Evolutionary conservation across 2,329 filamentous ascomycete genomes (phyloP), one percentile per base, ranked within the genome.

Genomic region (Microascus cirrosus): DNA sequence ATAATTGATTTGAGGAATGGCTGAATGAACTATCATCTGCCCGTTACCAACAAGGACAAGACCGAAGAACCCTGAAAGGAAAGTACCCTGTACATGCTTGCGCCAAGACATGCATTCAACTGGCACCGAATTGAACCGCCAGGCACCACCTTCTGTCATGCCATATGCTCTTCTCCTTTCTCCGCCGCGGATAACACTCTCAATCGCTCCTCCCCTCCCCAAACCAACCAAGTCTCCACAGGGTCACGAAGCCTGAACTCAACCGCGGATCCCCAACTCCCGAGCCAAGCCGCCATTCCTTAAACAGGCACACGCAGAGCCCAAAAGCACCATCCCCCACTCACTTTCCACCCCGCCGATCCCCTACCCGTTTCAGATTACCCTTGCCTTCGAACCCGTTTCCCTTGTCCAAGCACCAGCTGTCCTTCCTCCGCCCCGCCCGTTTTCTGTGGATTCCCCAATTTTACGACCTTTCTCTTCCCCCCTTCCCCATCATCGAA

Each of bases 401-500:
- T 32, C 28, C 28, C 28, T 32, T 32, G 28, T 8, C 28, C 28
- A 32, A 32, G 28, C 28, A 32, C 28, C 39, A 18, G 15, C 13
- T 45, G 18, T 18, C 39, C 39, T 45, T 39, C 18, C 12, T 18
- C 36, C 18, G 36, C 12, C 12, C 11, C 18, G 12, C 36, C 36
- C 18, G 12, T 13, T 18, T 39, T 13, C 36, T 13, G 36, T 39
- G 36, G 36, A 39, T 39, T 45, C 15, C 39, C 39, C 39, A 45
- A 45, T 45, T n/a, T 45, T 45, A 45, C 58, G 53, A 28, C 25
- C 53, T 36, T 56, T 53, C 55, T 24, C 39, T 58, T 28, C 35
- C 52, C 53, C 34, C 56, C 42, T 24, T 51, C 50, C 54, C n/a
- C 39, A n/a, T n/a, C 39, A 7, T 45, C 39, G 7, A 6, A n/a